phyloP scores from a whole-genome alignment of 2,329 filamentous ascomycete species.

The Fusarium staphyleae region DNA sequence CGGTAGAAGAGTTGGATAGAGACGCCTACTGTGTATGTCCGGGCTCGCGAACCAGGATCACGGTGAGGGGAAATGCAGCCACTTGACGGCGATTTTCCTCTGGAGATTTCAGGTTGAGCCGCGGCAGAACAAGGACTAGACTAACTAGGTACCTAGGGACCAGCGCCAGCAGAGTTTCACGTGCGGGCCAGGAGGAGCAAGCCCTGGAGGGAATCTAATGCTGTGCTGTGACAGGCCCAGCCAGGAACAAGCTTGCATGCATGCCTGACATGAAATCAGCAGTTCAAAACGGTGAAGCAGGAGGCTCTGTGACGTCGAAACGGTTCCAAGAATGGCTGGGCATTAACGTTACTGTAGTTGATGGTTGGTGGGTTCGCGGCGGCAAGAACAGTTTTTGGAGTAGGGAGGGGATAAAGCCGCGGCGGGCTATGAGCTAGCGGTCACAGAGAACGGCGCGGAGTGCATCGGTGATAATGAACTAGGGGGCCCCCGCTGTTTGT shows the following conservation, averaged over 20 bases:
- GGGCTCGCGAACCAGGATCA: slow-evolving; percentile 13
- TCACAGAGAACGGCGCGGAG: slow-evolving; percentile 25
- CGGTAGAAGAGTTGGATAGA: slow-evolving; percentile 7
- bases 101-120: slow-evolving; percentile 37
- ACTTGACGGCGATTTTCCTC: slow-evolving; percentile 24
- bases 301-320: slow-evolving; percentile 26
- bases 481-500: slow-evolving; percentile 32
- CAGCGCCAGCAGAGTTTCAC: slow-evolving; percentile 36
- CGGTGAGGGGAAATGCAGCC: slow-evolving; percentile 24
- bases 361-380: slow-evolving; percentile 4
- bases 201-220: too few relatives aligned
- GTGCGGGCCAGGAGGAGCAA: slow-evolving; percentile 30
- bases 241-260: too few relatives aligned
- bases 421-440: slow-evolving; percentile 23
- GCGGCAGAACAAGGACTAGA: slow-evolving; percentile 34
- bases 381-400: slow-evolving; percentile 10
- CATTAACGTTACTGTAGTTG: not conserved
- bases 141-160: too few relatives aligned
- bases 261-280: not conserved
- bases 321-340: slow-evolving; percentile 13
- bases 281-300: slow-evolving; percentile 10
- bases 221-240: too few relatives aligned
- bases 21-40: too few relatives aligned
- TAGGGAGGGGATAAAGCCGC: slow-evolving; percentile 22
- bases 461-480: slow-evolving; percentile 29